Evolutionary conservation across 129 eudicot species (phyloP).

Genomic region (Arctium minus): DNA sequence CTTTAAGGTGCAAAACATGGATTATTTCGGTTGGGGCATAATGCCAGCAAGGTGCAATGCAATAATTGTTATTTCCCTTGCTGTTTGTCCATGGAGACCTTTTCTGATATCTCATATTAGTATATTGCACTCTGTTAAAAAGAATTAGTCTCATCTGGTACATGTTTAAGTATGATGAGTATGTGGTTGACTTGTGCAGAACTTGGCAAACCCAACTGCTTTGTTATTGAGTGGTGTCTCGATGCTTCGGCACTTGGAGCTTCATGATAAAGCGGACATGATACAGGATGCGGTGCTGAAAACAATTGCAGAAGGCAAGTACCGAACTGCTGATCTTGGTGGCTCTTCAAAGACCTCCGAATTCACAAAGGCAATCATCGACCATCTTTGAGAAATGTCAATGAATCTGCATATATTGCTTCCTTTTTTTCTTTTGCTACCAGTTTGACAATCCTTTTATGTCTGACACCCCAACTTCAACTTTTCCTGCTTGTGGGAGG

Average conservation of each 20-base stretch:
- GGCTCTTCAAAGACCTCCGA: slow-evolving; percentile 73
- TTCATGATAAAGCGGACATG: slow-evolving; percentile 73
- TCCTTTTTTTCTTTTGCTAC: neutral
- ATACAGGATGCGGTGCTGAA: slow-evolving; percentile 68
- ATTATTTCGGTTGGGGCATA: neutral
- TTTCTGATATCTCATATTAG: no score
- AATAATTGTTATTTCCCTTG: no score
- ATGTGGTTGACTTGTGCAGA: slow-evolving; percentile 33
- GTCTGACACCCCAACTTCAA: neutral
- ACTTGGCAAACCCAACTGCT: slow-evolving; percentile 91
- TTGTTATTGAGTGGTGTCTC: slow-evolving; percentile 69
- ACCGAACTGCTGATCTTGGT: slow-evolving; percentile 76
- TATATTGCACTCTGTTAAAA: no score
- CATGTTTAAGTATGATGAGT: no score
- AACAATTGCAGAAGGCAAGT: slow-evolving; percentile 83
- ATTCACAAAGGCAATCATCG: slow-evolving; percentile 73
- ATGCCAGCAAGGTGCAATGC: no score
- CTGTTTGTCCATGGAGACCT: no score
- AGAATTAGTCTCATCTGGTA: no score
- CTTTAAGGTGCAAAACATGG: no score
- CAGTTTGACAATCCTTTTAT: neutral
- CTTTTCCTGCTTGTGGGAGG: neutral
- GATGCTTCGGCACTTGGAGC: slow-evolving; percentile 71
- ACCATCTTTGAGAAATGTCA: slow-evolving; percentile 42
- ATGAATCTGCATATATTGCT: neutral